These are phyloP conservation scores for Marasmius oreades DNA, from an alignment of 1,284 basidiomycete species.

Conservation along the genomic window DNA sequence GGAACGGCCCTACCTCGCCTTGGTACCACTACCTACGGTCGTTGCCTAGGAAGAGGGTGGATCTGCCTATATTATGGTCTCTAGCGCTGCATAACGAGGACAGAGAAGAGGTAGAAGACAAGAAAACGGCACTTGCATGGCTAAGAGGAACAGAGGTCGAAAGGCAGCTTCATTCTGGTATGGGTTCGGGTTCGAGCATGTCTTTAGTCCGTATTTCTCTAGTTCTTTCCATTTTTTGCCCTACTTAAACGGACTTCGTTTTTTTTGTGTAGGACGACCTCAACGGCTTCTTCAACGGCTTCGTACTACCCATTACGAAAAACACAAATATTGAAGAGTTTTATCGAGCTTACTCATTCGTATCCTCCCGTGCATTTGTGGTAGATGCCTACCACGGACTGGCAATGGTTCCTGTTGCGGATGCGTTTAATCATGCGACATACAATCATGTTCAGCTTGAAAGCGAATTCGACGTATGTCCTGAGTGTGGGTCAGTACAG, in stretches of 20 bases:
- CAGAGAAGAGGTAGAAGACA: constrained; percentile 26
- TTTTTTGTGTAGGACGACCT: constrained; percentile 38
- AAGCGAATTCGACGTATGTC: constrained; percentile 84
- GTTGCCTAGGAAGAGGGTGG: constrained; percentile 47
- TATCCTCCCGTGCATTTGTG: constrained; percentile 84
- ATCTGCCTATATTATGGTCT: constrained; percentile 67
- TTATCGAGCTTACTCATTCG: constrained; percentile 72
- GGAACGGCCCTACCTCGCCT: constrained; percentile 40
- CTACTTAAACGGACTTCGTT: constrained; percentile 16
- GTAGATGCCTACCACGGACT: constrained; percentile 85
- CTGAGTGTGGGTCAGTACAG: constrained; percentile 69
- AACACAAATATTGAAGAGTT: constrained; percentile 44
- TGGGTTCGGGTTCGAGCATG: neutral
- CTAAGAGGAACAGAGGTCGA: constrained; percentile 44
- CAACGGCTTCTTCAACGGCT: constrained; percentile 41
- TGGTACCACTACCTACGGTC: constrained; percentile 72
- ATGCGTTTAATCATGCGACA: constrained; percentile 39
- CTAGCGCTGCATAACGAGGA: constrained; percentile 19
- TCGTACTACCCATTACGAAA: constrained; percentile 33
- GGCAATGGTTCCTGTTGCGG: constrained; percentile 87
- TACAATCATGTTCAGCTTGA: constrained; percentile 13
- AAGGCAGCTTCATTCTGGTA: constrained; percentile 20
- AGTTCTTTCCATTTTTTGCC: constrained; percentile 16
- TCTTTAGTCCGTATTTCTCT: constrained; percentile 1
- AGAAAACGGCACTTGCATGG: constrained; percentile 38